A percentile compares a stretch with the other conserved stretches of the same genome.
Evolutionary conservation across 192 early-diverging fungal genomes (phyloP).

Genomic region (Coemansia sp.): DNA sequence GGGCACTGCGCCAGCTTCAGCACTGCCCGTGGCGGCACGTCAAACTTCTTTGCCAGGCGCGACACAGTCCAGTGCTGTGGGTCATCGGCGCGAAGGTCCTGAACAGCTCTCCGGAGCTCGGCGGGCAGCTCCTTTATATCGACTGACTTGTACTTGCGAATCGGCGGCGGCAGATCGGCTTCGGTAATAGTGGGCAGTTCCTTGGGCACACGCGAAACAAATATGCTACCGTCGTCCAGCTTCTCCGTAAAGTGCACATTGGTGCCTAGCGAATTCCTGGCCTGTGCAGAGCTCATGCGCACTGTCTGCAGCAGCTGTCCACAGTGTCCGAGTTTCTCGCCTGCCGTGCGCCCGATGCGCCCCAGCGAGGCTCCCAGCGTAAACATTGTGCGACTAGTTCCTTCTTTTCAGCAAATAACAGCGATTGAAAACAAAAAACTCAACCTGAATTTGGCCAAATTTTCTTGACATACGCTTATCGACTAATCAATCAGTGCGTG

Average conservation of each 20-base stretch:
- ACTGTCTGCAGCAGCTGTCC: slow-evolving; percentile 13
- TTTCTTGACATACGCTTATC: neutral
- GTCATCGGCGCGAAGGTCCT: slow-evolving; percentile 47
- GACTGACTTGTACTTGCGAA: slow-evolving; percentile 19
- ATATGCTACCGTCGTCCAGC: slow-evolving; percentile 52
- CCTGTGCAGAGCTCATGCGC: slow-evolving; percentile 40
- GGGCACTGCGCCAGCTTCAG: slow-evolving; percentile 31
- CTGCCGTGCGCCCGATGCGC: slow-evolving; percentile 1
- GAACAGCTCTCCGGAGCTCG: slow-evolving; percentile 30
- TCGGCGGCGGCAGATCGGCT: slow-evolving; percentile 49
- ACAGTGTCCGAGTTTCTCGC: neutral
- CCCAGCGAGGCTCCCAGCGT: neutral
- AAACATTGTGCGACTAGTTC: neutral
- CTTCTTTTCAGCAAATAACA: neutral
- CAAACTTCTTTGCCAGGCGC: slow-evolving; percentile 50
- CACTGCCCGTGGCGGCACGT: slow-evolving; percentile 31
- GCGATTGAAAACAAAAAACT: neutral
- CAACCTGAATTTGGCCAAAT: neutral
- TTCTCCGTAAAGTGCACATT: slow-evolving; percentile 48
- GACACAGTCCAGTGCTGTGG: slow-evolving; percentile 52
- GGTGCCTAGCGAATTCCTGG: slow-evolving; percentile 42
- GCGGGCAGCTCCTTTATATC: slow-evolving; percentile 24
- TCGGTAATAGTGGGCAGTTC: slow-evolving; percentile 29
- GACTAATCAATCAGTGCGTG: neutral
- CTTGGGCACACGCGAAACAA: slow-evolving; percentile 51